These are phyloP conservation scores for Tremella yokohamensis DNA, from an alignment of 768 basidiomycete species.

Conservation along the genomic window DNA sequence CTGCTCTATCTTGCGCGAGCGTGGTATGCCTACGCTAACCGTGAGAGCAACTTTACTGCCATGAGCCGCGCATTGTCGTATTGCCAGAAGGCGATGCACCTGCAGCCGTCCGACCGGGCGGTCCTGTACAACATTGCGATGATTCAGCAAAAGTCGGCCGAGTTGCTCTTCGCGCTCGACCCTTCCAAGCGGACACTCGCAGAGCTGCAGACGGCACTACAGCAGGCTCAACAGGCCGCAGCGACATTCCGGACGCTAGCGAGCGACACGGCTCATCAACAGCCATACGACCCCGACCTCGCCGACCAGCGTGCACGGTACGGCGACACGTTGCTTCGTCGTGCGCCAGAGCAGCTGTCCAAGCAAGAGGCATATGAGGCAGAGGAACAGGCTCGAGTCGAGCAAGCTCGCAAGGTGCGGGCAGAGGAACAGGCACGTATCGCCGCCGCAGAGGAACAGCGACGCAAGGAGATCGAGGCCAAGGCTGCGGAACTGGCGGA, in stretches of 20 bases:
- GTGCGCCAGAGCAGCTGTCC: constrained; percentile 72
- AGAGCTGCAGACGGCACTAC: constrained; percentile 72
- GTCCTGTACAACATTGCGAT: constrained; percentile 94
- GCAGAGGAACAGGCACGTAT: constrained; percentile 72
- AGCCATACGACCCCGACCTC: constrained; percentile 77
- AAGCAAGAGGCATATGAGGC: constrained; percentile 69
- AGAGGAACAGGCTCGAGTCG: constrained; percentile 68
- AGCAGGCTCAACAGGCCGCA: constrained; percentile 79
- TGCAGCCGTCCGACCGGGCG: constrained; percentile 84
- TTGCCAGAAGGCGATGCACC: constrained; percentile 79
- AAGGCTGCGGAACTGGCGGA: constrained; percentile 77
- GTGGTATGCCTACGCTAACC: constrained; percentile 90
- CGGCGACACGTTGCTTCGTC: constrained; percentile 77
- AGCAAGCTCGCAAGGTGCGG: constrained; percentile 70
- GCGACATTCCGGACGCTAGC: constrained; percentile 85
- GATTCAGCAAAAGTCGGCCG: constrained; percentile 94
- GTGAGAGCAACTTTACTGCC: constrained; percentile 74
- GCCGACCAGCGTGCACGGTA: constrained; percentile 87
- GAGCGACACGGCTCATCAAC: constrained; percentile 61
- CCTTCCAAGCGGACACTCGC: constrained; percentile 73
- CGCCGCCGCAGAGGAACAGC: constrained; percentile 54
- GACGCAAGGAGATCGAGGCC: constrained; percentile 55
- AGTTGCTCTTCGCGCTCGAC: constrained; percentile 72
- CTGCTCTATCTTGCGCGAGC: constrained; percentile 83
- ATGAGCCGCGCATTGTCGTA: constrained; percentile 82